Conservation (phyloP, 306 rosid genomes). For the Cucurbita argyrosperma region DNA sequence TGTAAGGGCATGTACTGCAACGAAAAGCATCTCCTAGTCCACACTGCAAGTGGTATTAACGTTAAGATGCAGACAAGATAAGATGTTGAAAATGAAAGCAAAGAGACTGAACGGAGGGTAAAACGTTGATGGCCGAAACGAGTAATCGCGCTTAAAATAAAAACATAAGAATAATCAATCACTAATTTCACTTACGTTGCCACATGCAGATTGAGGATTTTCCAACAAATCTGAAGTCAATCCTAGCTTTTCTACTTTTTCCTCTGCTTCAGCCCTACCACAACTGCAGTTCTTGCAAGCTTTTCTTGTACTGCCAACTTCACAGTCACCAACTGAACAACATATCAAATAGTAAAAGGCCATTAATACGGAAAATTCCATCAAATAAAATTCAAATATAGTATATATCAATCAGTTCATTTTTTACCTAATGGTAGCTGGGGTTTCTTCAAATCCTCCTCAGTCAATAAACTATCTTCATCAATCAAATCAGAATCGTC, state of each 20-base stretch:
- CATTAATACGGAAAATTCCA: background rate
- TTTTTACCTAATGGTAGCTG: conserved; percentile 31
- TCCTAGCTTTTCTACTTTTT: conserved; percentile 62
- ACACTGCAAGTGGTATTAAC: conserved; percentile 45
- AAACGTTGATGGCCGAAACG: background rate
- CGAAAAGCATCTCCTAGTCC: conserved; percentile 96
- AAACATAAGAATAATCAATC: background rate
- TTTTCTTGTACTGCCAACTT: conserved; percentile 70
- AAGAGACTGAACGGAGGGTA: background rate
- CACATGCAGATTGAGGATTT: conserved; percentile 89
- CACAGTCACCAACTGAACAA: conserved; percentile 61
- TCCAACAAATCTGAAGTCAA: conserved; percentile 51
- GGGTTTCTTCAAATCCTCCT: conserved; percentile 63
- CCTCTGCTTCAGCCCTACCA: conserved; percentile 89
- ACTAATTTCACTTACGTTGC: conserved; percentile 44
- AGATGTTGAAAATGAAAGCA: background rate
- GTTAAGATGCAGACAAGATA: background rate
- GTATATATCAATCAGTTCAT: background rate
- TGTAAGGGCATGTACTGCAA: conserved; percentile 87
- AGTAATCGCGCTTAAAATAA: background rate
- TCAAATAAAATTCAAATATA: background rate
- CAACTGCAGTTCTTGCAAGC: conserved; percentile 91
- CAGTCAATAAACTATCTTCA: conserved; percentile 80
- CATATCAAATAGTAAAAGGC: background rate
- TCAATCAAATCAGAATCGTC: conserved; percentile 64